phyloP scores from a whole-genome alignment of 352 stramenopile species.

The Phytophthora aleatoria region DNA sequence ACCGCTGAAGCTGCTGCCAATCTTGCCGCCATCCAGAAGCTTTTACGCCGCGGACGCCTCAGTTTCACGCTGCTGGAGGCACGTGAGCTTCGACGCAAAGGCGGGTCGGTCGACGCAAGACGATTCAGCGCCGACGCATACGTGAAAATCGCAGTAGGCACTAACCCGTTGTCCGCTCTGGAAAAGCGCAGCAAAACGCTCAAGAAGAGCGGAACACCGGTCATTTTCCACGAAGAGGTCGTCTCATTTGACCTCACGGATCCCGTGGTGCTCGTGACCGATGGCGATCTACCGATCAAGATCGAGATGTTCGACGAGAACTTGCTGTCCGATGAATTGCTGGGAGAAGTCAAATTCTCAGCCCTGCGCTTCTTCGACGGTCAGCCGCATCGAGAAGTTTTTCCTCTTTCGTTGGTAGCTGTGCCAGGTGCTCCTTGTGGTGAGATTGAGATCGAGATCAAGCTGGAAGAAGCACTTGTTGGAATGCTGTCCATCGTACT shows the following conservation, averaged over 20 bases:
- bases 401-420: slow-evolving; percentile 59
- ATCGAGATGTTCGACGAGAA: slow-evolving; percentile 91
- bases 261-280: slow-evolving; percentile 66
- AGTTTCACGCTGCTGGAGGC: slow-evolving; percentile 78
- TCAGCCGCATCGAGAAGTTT: slow-evolving; percentile 51
- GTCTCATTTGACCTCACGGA: slow-evolving; percentile 85
- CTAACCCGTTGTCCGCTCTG: slow-evolving; percentile 66
- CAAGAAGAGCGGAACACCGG: slow-evolving; percentile 76
- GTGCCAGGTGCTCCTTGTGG: slow-evolving; percentile 37
- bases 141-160: slow-evolving; percentile 79
- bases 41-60: slow-evolving; percentile 71
- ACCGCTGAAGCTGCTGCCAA: slow-evolving; percentile 13
- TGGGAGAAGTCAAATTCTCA: slow-evolving; percentile 73
- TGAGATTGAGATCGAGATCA: slow-evolving; percentile 74
- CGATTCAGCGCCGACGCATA: slow-evolving; percentile 83
- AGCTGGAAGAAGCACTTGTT: slow-evolving; percentile 72
- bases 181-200: slow-evolving; percentile 84
- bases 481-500: slow-evolving; percentile 89
- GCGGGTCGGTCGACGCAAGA: slow-evolving; percentile 49
- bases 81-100: slow-evolving; percentile 63
- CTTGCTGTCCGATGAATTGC: slow-evolving; percentile 83
- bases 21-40: slow-evolving; percentile 40
- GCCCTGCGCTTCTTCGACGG: slow-evolving; percentile 84
- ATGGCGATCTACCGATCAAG: slow-evolving; percentile 72
- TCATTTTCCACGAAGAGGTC: slow-evolving; percentile 89